Evolutionary conservation across 2,329 filamentous ascomycete genomes (phyloP), one percentile per base, ranked within the genome.

Genomic region (Cordyceps tenuipes): DNA sequence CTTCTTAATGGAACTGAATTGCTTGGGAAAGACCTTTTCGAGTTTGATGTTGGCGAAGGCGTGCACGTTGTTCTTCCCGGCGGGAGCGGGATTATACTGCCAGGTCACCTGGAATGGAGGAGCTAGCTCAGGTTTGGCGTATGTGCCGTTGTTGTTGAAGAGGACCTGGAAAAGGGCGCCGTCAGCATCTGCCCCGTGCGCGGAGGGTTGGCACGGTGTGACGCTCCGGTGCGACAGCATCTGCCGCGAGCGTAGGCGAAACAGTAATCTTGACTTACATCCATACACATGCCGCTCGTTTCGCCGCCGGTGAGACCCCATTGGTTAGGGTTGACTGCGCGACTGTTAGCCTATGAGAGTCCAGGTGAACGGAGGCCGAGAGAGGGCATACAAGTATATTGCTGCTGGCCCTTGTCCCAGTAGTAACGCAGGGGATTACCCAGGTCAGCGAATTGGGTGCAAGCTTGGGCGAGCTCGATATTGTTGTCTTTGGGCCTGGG

Each of bases 261-360:
- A 49, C 47, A 34, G 53, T 49, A 9, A 29, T 21, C 9, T 59
- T 53, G 21, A 74, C 80, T 69, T 71, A 82, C 80, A 70, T 81
- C 79, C 74, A 83, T 74, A 67, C 81, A 83, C 29, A 82, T 67
- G 19, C 64, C 67, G 43, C 78, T 78, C 2, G 68, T 65, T 17
- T 70, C 67, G 10, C 71, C 71, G 13, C 69, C 64, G 23, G 71
- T 64, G 66, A 77, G 74, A 64, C 77, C 78, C 80, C 80, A 82
- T 69, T 81, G 80, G 64, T 82, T 82, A 51, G 80, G 80, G 65
- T 82, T 82, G 59, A 82, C 80, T 82, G 61, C 17, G 29, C n/a
- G 29, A 51, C 13, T n/a, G 31, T 54, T 52, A 60, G 50, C 23
- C 29, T 54, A 26, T 23, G 15, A 17, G 23, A 10, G 19, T 19